Percentiles rank a stretch among this genome's conserved stretches.
These are phyloP conservation scores for Xylaria sp. DNA, from an alignment of 2,329 filamentous ascomycete species.

Conservation along the genomic window DNA sequence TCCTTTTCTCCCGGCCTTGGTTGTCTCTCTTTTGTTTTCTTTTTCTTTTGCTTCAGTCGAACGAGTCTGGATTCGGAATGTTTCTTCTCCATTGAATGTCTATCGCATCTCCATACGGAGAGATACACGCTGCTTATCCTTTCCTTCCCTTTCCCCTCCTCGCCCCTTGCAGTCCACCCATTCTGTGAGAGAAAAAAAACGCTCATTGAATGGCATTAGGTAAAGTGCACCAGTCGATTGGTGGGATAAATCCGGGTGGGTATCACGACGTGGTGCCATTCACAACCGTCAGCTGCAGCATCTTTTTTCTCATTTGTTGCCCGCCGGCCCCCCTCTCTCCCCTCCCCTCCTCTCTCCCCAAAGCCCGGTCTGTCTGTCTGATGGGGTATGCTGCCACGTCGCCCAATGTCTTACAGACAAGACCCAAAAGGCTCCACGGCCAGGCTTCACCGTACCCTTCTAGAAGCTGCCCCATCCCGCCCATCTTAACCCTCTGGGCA, in stretches of 20 bases:
- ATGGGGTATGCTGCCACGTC: slow-evolving; percentile 7
- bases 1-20: background rate
- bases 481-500: background rate
- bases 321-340: background rate
- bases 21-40: background rate
- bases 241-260: background rate
- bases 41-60: background rate
- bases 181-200: background rate
- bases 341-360: no score
- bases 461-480: background rate
- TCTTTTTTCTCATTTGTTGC: slow-evolving; percentile 5
- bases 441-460: slow-evolving; percentile 1
- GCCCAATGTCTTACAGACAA: slow-evolving; percentile 1
- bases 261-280: slow-evolving; percentile 12
- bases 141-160: background rate
- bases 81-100: no score
- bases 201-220: background rate
- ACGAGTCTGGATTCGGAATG: no score
- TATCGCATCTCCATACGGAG: no score
- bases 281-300: slow-evolving; percentile 4
- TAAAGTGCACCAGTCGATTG: background rate
- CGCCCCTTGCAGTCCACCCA: background rate
- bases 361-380: background rate
- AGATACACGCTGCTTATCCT: background rate
- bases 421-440: background rate